A percentile compares a stretch with the other conserved stretches of the same genome.
Evolutionary conservation across 495 filamentous ascomycete genomes (phyloP).

Genomic region (Stereocaulon alpinum): DNA sequence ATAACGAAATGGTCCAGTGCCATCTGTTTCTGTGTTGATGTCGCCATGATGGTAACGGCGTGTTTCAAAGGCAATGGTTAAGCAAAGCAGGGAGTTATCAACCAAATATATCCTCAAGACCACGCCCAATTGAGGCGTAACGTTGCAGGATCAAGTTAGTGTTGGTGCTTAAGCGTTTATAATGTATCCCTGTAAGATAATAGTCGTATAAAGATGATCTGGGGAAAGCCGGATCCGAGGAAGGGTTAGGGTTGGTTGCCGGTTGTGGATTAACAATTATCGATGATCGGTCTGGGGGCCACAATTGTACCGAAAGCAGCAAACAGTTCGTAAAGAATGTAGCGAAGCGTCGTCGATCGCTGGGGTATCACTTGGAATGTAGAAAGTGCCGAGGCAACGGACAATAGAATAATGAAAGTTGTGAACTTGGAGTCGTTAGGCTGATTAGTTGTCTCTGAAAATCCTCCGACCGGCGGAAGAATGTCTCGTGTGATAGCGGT

Average conservation of each 20-base stretch:
- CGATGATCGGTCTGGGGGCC: neutral
- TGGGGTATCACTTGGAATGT: neutral
- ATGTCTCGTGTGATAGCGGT: neutral
- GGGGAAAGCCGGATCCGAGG: conserved; percentile 12
- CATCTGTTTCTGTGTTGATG: conserved; percentile 52
- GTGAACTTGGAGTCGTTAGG: neutral
- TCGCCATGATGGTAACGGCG: conserved; percentile 29
- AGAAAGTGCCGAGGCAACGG: neutral
- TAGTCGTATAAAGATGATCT: conserved; percentile 9
- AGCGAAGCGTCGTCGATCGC: conserved; percentile 7
- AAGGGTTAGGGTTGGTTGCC: conserved; percentile 10
- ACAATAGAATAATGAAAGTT: neutral
- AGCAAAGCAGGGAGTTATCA: neutral
- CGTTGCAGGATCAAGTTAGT: conserved; percentile 6
- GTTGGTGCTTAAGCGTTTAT: conserved; percentile 5
- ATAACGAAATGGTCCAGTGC: conserved; percentile 87
- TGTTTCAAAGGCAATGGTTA: neutral
- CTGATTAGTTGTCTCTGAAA: neutral
- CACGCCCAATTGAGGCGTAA: conserved; percentile 6
- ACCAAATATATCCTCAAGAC: conserved; percentile 7
- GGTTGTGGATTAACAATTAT: conserved; percentile 13
- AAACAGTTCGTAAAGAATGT: conserved; percentile 1
- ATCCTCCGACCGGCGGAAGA: conserved; percentile 19
- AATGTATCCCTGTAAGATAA: conserved; percentile 7
- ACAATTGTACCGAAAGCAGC: conserved; percentile 5